Evolutionary conservation across 192 early-diverging fungal genomes (phyloP), one percentile per base, ranked within the genome.

Genomic region (Dimargaris verticillata): DNA sequence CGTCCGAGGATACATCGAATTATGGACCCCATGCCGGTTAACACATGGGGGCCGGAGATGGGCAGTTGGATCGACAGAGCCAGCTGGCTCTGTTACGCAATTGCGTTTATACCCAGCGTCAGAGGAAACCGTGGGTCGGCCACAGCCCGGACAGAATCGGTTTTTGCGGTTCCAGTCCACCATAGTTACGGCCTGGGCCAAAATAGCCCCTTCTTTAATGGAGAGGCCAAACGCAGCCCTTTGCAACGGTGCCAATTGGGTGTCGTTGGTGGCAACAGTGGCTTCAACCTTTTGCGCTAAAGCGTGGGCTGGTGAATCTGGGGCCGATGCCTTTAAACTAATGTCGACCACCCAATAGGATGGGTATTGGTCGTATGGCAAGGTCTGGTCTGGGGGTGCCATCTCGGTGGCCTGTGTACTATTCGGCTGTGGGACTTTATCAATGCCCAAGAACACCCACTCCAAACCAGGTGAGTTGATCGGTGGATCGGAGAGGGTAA

Each of bases 1-100:
- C 24, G 65, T 61, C 5, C 64, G 61, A 1, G 61, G 61, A 38
- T 62, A 53, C 15, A 29, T 33, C 6, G 41, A 62, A 29, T 53
- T 53, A 29, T 62, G 61, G 29, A 53, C 43, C 5, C 61, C 61
- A 18, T n/a, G 57, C 12, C 57, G 7, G 43, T 59, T 59, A 38
- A 59, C 41, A n/a, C 57, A 59, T 15, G 57, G 57, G 5, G 41
- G 38, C 0, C 7, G 33, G 7, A 13, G 13, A 5, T n/a, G 6
- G n/a, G 5, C 1, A 4, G 17, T 17, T n/a, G 17, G 17, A 10
- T 28, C n/a, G 42, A 1, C 12, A n/a, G 11, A 28, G 5, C 0
- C 41, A 5, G 38, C 6, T 38, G 9, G 1, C 1, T 41, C 43
- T 13, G 41, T 33, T 13, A 44, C 14, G 22, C 57, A 59, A 4